phyloP scores from a whole-genome alignment of 1,284 basidiomycete genomes.

The Salmacisia buchloeana region DNA sequence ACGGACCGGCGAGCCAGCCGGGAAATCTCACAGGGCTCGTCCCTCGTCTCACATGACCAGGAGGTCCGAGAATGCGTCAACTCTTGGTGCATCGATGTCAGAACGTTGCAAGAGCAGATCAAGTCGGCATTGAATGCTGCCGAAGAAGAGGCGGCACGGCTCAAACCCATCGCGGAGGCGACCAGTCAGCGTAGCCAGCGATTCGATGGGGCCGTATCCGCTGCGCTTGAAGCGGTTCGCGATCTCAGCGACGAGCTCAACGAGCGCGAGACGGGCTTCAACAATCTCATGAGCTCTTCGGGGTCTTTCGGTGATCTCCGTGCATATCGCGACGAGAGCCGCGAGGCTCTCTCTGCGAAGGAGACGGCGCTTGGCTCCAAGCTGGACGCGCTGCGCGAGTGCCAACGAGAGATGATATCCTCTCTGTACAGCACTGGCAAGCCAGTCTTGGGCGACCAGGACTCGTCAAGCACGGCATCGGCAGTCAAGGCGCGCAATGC shows the following conservation, averaged over 20 bases:
- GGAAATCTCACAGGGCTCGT: neutral
- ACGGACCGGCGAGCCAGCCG: neutral
- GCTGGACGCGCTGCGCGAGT: neutral
- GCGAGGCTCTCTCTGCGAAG: neutral
- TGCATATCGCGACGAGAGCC: neutral
- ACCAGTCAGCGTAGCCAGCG: neutral
- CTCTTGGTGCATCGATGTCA: neutral
- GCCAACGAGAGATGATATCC: conserved; percentile 6
- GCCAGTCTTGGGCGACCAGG: neutral
- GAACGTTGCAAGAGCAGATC: neutral
- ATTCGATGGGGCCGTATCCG: neutral
- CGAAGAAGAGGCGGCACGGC: neutral
- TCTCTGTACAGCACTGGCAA: conserved; percentile 7
- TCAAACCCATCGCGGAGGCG: neutral
- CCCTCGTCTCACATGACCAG: neutral
- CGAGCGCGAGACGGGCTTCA: neutral
- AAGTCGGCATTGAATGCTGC: neutral
- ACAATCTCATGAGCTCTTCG: neutral
- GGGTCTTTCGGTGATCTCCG: neutral
- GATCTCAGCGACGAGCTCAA: neutral
- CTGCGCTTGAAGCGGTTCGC: neutral
- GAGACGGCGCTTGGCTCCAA: neutral
- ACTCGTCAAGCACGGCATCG: conserved; percentile 1
- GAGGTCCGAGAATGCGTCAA: neutral
- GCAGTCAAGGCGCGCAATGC: neutral